Evolutionary conservation across 371 early-diverging fungal species (phyloP).

Genomic region (Mortierella sp.): DNA sequence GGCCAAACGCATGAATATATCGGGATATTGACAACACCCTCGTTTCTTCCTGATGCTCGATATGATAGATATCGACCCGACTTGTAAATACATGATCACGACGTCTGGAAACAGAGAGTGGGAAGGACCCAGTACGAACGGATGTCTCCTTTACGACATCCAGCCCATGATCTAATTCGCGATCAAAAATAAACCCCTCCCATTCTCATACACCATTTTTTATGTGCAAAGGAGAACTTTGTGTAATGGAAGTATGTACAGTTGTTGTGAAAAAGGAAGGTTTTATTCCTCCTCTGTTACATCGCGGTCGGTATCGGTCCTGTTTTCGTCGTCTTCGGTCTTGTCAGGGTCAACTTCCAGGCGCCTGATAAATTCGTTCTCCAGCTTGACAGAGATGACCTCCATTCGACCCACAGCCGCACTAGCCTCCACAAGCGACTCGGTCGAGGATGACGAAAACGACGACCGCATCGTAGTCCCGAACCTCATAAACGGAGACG

Average conservation of each 20-base stretch:
- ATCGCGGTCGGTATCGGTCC: slow-evolving; percentile 1
- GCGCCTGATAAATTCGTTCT: background rate
- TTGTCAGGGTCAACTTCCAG: background rate
- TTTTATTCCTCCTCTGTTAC: background rate
- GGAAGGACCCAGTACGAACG: slow-evolving; percentile 89
- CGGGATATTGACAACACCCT: background rate
- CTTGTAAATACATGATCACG: slow-evolving; percentile 85
- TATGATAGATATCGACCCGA: slow-evolving; percentile 79
- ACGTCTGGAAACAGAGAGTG: slow-evolving; percentile 94
- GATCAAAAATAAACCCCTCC: too few species aligned
- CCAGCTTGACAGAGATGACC: background rate
- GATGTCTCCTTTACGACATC: slow-evolving; percentile 88
- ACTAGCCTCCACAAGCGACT: background rate
- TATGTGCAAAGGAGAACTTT: too few species aligned
- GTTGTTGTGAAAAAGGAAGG: background rate
- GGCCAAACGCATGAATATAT: too few species aligned
- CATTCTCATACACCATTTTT: too few species aligned
- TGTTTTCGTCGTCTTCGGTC: background rate
- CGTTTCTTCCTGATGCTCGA: background rate
- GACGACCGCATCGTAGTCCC: background rate
- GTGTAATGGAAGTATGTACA: too few species aligned
- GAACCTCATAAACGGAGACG: background rate
- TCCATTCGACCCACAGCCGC: background rate
- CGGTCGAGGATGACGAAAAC: background rate
- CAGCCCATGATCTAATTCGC: slow-evolving; percentile 22